phyloP scores from a whole-genome alignment of 768 basidiomycete genomes.

The Coprinellus micaceus region DNA sequence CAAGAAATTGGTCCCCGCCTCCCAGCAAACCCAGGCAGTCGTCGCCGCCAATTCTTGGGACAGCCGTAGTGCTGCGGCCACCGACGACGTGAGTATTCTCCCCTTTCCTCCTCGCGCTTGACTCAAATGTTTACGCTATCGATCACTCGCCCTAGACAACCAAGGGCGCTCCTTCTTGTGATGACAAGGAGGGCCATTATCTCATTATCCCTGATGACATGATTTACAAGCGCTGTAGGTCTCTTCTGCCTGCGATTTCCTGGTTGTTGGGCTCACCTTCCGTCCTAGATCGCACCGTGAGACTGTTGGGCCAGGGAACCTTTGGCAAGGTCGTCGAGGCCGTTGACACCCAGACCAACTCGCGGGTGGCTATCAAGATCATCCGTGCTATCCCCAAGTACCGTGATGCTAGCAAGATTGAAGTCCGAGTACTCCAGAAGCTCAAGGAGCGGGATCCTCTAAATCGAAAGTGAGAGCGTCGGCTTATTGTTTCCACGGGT shows the following conservation, averaged over 20 bases:
- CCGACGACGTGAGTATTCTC: conserved; percentile 59
- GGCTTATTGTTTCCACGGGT: conserved; percentile 19
- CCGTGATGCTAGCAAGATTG: conserved; percentile 97
- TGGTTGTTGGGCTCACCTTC: conserved; percentile 15
- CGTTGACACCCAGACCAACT: conserved; percentile 69
- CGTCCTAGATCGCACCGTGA: conserved; percentile 82
- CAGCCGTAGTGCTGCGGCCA: conserved; percentile 58
- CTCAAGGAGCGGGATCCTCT: conserved; percentile 84
- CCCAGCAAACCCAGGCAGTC: conserved; percentile 48
- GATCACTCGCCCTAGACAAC: conserved; percentile 45
- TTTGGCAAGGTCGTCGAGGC: conserved; percentile 99
- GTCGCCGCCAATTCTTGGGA: conserved; percentile 63
- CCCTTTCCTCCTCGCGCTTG: conserved; percentile 10
- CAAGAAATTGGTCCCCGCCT: conserved; percentile 56
- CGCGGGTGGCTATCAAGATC: conserved; percentile 93
- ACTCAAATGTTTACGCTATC: conserved; percentile 23
- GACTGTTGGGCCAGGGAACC: conserved; percentile 92
- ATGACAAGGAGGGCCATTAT: conserved; percentile 99
- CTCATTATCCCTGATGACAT: conserved; percentile 91
- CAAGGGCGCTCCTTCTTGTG: conserved; percentile 71
- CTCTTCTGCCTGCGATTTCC: conserved; percentile 3
- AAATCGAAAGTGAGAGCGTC: conserved; percentile 77
- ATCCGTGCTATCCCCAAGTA: conserved; percentile 98
- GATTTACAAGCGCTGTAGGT: conserved; percentile 80
- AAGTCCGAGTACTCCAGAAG: conserved; percentile 90